Conservation (phyloP, 345 rosid species). For the Trapa incisa region DNA sequence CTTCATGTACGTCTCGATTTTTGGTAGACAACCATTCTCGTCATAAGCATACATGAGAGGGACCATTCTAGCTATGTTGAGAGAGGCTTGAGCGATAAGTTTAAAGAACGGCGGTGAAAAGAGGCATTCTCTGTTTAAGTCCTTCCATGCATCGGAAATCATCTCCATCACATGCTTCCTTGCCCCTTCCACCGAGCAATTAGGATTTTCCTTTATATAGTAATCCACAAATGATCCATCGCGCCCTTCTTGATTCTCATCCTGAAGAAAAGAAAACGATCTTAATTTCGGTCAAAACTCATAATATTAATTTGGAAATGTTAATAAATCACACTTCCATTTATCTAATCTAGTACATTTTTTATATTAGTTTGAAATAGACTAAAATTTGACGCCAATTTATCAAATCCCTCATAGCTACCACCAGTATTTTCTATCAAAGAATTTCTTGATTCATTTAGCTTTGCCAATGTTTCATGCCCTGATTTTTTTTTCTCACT, state of each 20-base stretch:
- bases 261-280: not conserved
- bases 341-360: too few relatives aligned
- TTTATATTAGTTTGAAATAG: too few relatives aligned
- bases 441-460: too few relatives aligned
- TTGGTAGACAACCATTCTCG: slow-evolving; percentile 25
- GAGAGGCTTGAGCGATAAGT: slow-evolving; percentile 21
- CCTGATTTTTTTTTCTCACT: too few relatives aligned
- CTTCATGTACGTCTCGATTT: slow-evolving; percentile 22
- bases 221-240: not conserved
- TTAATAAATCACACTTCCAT: too few relatives aligned
- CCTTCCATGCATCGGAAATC: slow-evolving; percentile 49
- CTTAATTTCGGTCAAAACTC: too few relatives aligned
- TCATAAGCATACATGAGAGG: slow-evolving; percentile 45
- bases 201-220: slow-evolving; percentile 1
- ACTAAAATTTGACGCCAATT: too few relatives aligned
- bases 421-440: too few relatives aligned
- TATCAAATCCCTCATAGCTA: too few relatives aligned
- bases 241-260: slow-evolving; percentile 12
- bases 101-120: slow-evolving; percentile 20
- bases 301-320: too few relatives aligned
- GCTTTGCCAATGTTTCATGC: too few relatives aligned
- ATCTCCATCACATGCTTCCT: slow-evolving; percentile 17
- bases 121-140: slow-evolving; percentile 36
- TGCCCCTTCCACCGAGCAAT: slow-evolving; percentile 18
- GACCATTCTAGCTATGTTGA: slow-evolving; percentile 44